Evolutionary conservation across 163 green algal species (phyloP), one percentile per base, ranked within the genome.

Genomic region (Chlamydomonas reinhardtii): DNA sequence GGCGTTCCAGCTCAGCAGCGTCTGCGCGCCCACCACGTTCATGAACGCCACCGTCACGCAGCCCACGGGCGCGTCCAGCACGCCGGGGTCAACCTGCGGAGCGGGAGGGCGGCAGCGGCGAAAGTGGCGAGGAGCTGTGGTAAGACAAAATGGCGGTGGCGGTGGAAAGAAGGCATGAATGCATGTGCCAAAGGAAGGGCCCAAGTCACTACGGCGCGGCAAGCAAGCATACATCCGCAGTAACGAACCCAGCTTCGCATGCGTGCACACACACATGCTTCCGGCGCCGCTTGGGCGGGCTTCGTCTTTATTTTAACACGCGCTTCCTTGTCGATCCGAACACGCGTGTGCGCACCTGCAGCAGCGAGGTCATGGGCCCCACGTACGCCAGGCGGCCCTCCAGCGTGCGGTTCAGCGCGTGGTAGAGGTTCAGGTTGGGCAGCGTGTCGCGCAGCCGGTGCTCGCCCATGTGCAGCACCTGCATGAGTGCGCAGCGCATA

Each of bases 381-480:
- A 87, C 72, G 54, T 90, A 84, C 14, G 85, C 78, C 34, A 90
- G 85, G 12, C 85, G 78, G n/a, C 85, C 85, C 73, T 90, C 85
- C 64, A 90, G 78, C 54, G 62, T 84, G n/a, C 80, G 80, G 69
- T 91, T 88, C 59, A 91, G 80, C 31, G 87, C 87, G 81, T 88
- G 80, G 68, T 91, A 91, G 34, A 91, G 87, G 74, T 91, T 91
- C 24, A 87, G 73, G 80, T 82, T 71, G 35, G 73, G 52, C 75
- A 82, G 32, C 76, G 73, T 72, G 19, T 78, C 78, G 4, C 48
- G 61, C 72, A 90, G 78, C 34, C 52, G 62, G 73, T 90, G 85
- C 87, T 91, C 87, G 37, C 87, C 87, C 87, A 91, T 85, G 74
- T 91, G 87, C 32, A 91, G 73, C 31, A 89, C 84, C 84, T 89